A percentile compares a stretch with the other conserved stretches of the same genome.
Evolutionary conservation across 73 alveolate species (phyloP).

Genomic region (Paraurostyla sp.): DNA sequence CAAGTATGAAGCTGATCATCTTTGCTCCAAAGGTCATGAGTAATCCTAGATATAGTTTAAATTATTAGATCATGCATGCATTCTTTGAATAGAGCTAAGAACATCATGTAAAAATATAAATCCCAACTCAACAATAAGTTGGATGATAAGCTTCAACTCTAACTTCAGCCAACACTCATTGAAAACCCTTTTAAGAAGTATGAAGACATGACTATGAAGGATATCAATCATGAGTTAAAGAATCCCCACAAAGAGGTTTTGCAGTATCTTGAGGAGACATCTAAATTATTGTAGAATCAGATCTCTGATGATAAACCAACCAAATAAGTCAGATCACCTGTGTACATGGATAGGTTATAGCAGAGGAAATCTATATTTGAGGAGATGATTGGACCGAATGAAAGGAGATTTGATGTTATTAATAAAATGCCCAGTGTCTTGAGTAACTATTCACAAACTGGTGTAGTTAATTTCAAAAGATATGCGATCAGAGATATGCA

Average conservation of each 20-base stretch:
- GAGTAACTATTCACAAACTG: neutral
- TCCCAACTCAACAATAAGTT: neutral
- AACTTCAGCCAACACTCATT: neutral
- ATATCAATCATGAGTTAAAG: slow-evolving; percentile 9
- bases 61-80: slow-evolving; percentile 21
- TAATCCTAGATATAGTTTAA: neutral
- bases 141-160: neutral
- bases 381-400: slow-evolving; percentile 21
- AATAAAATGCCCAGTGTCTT: neutral
- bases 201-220: slow-evolving; percentile 2
- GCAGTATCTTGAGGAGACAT: neutral
- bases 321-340: slow-evolving; percentile 13
- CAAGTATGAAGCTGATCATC: neutral
- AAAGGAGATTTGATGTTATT: neutral
- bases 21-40: slow-evolving; percentile 36
- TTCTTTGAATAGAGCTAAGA: slow-evolving; percentile 25
- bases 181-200: neutral
- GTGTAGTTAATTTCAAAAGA: neutral
- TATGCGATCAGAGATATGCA: slow-evolving; percentile 18
- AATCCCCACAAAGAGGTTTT: neutral
- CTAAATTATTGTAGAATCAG: neutral
- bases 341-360: neutral
- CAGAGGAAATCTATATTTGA: slow-evolving; percentile 9
- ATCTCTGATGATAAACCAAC: neutral
- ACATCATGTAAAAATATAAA: neutral